Percentiles rank a stretch among this genome's conserved stretches.
Evolutionary conservation across 192 early-diverging fungal genomes (phyloP).

Genomic region (Geranomyces michiganensis): DNA sequence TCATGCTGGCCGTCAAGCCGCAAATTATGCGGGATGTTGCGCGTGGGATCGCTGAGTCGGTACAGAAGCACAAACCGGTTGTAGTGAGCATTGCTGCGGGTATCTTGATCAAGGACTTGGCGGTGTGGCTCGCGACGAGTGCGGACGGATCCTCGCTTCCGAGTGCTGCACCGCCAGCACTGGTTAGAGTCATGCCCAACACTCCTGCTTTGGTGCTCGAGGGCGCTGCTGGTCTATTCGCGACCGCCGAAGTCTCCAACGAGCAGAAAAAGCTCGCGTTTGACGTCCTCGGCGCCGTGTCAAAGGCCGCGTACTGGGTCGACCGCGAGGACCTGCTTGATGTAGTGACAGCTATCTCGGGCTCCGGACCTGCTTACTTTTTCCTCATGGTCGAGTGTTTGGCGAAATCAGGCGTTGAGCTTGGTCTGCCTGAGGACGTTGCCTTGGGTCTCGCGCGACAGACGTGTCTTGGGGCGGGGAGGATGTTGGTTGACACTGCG

Average conservation of each 20-base stretch:
- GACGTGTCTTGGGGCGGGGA: conserved; percentile 89
- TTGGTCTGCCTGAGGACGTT: conserved; percentile 73
- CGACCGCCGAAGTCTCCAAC: conserved; percentile 59
- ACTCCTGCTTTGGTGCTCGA: conserved; percentile 88
- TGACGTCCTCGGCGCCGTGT: conserved; percentile 72
- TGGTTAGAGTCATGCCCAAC: conserved; percentile 93
- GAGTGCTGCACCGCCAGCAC: conserved; percentile 39
- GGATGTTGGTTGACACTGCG: conserved; percentile 72
- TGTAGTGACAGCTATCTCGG: conserved; percentile 82
- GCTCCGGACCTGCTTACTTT: conserved; percentile 96
- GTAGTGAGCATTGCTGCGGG: conserved; percentile 91
- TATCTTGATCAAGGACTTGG: conserved; percentile 73
- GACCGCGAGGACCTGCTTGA: conserved; percentile 76
- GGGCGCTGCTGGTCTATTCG: conserved; percentile 87
- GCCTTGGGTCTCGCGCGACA: conserved; percentile 83
- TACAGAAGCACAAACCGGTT: conserved; percentile 63
- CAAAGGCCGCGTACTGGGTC: conserved; percentile 84
- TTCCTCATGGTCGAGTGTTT: conserved; percentile 90
- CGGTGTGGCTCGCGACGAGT: conserved; percentile 65
- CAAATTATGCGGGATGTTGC: conserved; percentile 81
- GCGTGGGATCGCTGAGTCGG: conserved; percentile 51
- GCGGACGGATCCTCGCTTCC: conserved; percentile 12
- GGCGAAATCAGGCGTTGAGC: conserved; percentile 74
- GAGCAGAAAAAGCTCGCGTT: conserved; percentile 69
- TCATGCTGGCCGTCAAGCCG: conserved; percentile 90